Conservation (phyloP, 495 filamentous ascomycete genomes). For the Rusavskia elegans region DNA sequence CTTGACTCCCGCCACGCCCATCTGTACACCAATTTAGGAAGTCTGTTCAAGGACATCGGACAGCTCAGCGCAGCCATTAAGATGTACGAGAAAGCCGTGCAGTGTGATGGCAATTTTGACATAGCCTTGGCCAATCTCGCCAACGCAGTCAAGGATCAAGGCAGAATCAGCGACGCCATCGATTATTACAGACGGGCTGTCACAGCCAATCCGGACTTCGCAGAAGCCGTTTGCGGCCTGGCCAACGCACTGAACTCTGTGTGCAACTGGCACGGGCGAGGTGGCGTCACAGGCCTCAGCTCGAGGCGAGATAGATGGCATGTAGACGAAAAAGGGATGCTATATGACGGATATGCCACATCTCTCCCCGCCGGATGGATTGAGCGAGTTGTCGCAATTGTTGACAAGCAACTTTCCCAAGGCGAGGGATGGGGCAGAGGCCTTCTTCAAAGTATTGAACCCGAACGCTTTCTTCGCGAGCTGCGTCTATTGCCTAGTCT, state of each 20-base stretch:
- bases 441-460: constrained; percentile 38
- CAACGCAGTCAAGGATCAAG: constrained; percentile 96
- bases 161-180: constrained; percentile 82
- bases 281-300: constrained; percentile 57
- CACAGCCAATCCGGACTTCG: constrained; percentile 81
- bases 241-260: constrained; percentile 95
- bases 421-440: constrained; percentile 79
- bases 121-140: constrained; percentile 94
- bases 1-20: constrained; percentile 90
- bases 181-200: constrained; percentile 84
- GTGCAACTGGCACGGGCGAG: constrained; percentile 85
- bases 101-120: constrained; percentile 83
- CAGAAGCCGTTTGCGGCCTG: constrained; percentile 90
- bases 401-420: constrained; percentile 77
- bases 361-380: constrained; percentile 64
- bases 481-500: constrained; percentile 14
- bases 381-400: constrained; percentile 87
- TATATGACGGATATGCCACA: constrained; percentile 51
- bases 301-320: constrained; percentile 85
- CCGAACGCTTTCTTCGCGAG: constrained; percentile 35
- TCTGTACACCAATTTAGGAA: constrained; percentile 92
- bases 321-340: constrained; percentile 72
- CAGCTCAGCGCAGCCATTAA: constrained; percentile 80
- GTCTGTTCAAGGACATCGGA: constrained; percentile 90
- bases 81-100: constrained; percentile 94